Conservation (phyloP, 306 rosid genomes). For the Carpinus viminea region DNA sequence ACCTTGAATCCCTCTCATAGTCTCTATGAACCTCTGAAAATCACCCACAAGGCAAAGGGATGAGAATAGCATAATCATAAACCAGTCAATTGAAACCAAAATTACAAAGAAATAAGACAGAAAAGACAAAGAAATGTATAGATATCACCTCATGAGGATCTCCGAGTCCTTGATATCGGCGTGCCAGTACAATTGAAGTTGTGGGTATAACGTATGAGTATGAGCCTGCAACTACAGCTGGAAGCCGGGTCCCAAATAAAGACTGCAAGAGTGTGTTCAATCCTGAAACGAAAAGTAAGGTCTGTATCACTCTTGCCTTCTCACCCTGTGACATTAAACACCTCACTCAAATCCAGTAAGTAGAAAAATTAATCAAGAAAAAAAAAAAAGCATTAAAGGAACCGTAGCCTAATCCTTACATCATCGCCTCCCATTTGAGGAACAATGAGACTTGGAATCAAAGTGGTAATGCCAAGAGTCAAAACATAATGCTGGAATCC, state of each 20-base stretch:
- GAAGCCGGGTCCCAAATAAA: conserved; percentile 55
- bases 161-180: conserved; percentile 27
- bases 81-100: background rate
- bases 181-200: conserved; percentile 42
- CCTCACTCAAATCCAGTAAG: background rate
- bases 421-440: conserved; percentile 88
- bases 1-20: conserved; percentile 85
- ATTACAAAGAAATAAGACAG: background rate
- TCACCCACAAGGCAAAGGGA: conserved; percentile 11
- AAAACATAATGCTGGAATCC: conserved; percentile 91
- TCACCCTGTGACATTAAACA: conserved; percentile 34
- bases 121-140: background rate
- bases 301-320: conserved; percentile 54
- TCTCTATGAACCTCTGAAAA: conserved; percentile 61
- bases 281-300: conserved; percentile 53
- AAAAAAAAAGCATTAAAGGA: background rate
- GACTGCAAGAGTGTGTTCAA: conserved; percentile 51
- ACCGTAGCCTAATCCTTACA: conserved; percentile 34
- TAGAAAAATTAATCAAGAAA: background rate
- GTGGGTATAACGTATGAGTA: conserved; percentile 42
- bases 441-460: conserved; percentile 71
- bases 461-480: conserved; percentile 68
- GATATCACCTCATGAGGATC: conserved; percentile 45
- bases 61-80: background rate
- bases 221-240: conserved; percentile 47